phyloP scores from a whole-genome alignment of 1,139 yeast species.

The Protomyces lactucae-debilis region DNA sequence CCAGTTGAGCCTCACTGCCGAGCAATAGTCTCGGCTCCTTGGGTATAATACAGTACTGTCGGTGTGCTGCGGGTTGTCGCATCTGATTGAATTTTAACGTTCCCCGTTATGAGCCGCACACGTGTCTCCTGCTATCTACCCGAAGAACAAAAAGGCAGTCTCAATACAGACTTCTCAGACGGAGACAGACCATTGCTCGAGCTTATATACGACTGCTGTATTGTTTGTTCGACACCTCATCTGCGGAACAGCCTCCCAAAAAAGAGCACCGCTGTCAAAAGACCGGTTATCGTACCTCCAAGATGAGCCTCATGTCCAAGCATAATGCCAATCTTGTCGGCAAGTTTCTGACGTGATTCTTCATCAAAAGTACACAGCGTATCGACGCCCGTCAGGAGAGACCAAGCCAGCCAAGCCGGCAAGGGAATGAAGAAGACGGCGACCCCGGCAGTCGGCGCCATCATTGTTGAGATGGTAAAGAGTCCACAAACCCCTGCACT shows the following conservation, averaged over 20 bases:
- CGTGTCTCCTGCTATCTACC: no score
- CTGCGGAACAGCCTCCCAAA: conserved; percentile 11
- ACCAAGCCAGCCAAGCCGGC: conserved; percentile 26
- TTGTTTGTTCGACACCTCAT: background rate
- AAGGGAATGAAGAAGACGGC: conserved; percentile 20
- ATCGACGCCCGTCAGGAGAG: conserved; percentile 20
- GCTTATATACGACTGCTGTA: background rate
- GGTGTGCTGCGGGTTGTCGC: no score
- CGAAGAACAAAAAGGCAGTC: no score
- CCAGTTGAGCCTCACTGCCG: no score
- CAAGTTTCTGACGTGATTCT: conserved; percentile 8
- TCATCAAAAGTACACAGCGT: conserved; percentile 10
- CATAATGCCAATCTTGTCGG: conserved; percentile 4
- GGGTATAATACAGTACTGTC: no score
- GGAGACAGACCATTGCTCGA: no score
- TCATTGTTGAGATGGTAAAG: conserved; percentile 6
- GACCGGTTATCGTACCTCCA: conserved; percentile 16
- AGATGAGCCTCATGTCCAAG: conserved; percentile 24
- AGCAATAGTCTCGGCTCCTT: no score
- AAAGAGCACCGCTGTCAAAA: background rate
- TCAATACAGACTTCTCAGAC: no score
- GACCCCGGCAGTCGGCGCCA: conserved; percentile 12
- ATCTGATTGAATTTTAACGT: no score
- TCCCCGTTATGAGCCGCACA: no score
- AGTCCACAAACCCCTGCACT: conserved; percentile 22